Evolutionary conservation across 1,139 yeast species (phyloP).

Genomic region (Tardiomyces digboiensis): DNA sequence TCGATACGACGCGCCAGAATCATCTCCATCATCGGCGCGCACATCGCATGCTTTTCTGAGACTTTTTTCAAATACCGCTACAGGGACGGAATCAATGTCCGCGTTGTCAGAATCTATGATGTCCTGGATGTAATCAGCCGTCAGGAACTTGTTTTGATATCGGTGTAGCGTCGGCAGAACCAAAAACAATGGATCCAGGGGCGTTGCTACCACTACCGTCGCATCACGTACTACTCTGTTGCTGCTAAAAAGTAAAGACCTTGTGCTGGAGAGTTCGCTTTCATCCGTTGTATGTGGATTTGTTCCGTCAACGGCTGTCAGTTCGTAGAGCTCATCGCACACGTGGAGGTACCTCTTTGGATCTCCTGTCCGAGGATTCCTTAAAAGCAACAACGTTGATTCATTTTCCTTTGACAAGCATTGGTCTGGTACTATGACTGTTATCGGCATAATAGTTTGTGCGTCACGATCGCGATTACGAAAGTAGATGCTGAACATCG

Average conservation of each 20-base stretch:
- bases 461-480: too few species aligned
- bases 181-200: constrained; percentile 23
- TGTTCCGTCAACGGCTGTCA: constrained; percentile 15
- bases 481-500: too few species aligned
- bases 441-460: too few species aligned
- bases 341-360: constrained; percentile 14
- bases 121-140: constrained; percentile 25
- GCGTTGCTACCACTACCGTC: constrained; percentile 15
- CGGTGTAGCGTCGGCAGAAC: constrained; percentile 18
- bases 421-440: constrained; percentile 5
- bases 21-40: constrained; percentile 9
- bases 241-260: constrained; percentile 14
- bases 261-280: constrained; percentile 6
- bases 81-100: constrained; percentile 3
- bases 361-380: constrained; percentile 20
- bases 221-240: constrained; percentile 1
- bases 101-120: constrained; percentile 12
- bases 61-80: constrained; percentile 2
- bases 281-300: constrained; percentile 7
- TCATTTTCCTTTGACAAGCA: constrained; percentile 1
- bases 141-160: constrained; percentile 14
- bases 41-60: constrained; percentile 9
- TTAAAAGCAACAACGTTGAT: constrained; percentile 5
- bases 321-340: constrained; percentile 13
- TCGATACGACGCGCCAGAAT: constrained; percentile 9